Base-by-base conservation (phyloP, 148 eudicot genomes). In the Amaranthus hypochondriacus region DNA sequence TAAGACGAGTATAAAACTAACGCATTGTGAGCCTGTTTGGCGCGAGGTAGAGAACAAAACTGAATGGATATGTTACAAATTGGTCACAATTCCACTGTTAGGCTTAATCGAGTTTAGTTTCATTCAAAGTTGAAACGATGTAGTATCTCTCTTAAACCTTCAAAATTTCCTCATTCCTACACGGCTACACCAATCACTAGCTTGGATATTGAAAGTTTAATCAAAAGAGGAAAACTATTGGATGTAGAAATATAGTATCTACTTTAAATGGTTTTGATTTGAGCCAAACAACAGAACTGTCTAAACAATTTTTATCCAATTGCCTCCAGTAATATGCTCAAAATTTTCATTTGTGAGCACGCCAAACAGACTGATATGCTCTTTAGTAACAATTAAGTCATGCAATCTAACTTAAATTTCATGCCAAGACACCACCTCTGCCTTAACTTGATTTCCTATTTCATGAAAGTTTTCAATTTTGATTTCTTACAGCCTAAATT, bases 1-100 rank as follows among this genome's bases (percentile, higher is more conserved):
- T 82, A 76, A 87, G 87, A 78, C 63, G 75, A 68, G 49, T 75
- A 69, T n/a, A 72, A 52, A 65, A 64, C 62, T 18, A 70, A 71
- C 21, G 60, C 71, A 69, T 47, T 6, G 56, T n/a, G 71, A 72
- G 71, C 73, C 73, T 60, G 53, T 48, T 61, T 61, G 76, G 62
- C 53, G 52, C 53, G 52, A 61, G 65, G 49, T 60, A 76, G 48
- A 65, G 57, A 75, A 66, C 50, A 70, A 62, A 66, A 44, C 62
- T 70, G 62, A 76, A 51, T 60, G 47, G 48, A 65, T 46, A 75
- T 18, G 46, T 21, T n/a, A 73, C 49, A 70, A 75, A 48, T 49
- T 57, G 10, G 2, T 18, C 48, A 15, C 46, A 52, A 42, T 54
- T 63, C 59, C 43, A 60, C 68, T 60, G 57, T 78, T 73, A 47